A percentile compares a stretch with the other conserved stretches of the same genome.
Conservation (phyloP, 345 rosid genomes). For the Ceriops tagal region DNA sequence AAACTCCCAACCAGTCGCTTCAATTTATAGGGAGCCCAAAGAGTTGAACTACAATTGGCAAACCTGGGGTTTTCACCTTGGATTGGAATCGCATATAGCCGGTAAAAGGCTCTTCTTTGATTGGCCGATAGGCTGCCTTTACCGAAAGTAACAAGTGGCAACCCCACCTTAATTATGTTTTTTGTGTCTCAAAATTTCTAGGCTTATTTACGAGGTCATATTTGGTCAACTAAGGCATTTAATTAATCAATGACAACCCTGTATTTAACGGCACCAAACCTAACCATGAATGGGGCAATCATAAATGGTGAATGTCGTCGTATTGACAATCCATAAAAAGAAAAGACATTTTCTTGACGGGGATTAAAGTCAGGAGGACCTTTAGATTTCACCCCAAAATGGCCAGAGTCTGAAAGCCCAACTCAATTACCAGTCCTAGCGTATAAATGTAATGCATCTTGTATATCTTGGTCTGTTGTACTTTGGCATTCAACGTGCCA, state of each 20-base stretch:
- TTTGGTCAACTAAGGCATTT: not conserved
- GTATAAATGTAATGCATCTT: too few species aligned
- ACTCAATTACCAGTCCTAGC: too few species aligned
- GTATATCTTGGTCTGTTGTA: too few species aligned
- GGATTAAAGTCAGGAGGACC: too few species aligned
- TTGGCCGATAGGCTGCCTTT: not conserved
- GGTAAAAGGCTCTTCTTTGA: not conserved
- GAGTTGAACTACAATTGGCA: not conserved
- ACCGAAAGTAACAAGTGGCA: slow-evolving; percentile 8
- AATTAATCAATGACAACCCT: not conserved
- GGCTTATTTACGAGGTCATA: slow-evolving; percentile 11
- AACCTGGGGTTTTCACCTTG: slow-evolving; percentile 9
- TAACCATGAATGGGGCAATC: too few species aligned
- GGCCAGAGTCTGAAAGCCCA: too few species aligned
- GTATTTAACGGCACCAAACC: not conserved
- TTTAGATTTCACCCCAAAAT: too few species aligned
- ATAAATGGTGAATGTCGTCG: too few species aligned
- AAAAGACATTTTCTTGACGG: too few species aligned
- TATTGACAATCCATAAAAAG: too few species aligned
- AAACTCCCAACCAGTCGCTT: not conserved
- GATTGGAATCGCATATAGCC: slow-evolving; percentile 15
- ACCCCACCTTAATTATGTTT: not conserved
- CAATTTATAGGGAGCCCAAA: slow-evolving; percentile 8
- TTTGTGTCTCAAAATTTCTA: not conserved
- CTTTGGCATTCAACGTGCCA: too few species aligned